phyloP scores from a whole-genome alignment of 2,329 filamentous ascomycete genomes.

The Verticillium albo-atrum region DNA sequence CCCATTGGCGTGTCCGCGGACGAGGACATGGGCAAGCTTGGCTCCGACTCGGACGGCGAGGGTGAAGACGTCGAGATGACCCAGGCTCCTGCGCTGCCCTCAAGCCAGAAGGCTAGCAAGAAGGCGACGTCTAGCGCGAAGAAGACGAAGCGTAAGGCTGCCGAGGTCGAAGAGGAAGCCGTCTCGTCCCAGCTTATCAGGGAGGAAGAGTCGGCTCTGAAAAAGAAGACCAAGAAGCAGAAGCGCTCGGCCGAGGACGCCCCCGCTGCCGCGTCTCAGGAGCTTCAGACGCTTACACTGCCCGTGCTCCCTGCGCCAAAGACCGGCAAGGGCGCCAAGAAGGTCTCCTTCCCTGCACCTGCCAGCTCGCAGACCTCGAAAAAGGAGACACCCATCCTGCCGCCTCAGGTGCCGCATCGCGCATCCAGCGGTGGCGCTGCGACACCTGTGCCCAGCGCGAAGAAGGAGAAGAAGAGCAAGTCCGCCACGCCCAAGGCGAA shows the following conservation, averaged over 20 bases:
- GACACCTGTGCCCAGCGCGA: constrained; percentile 5
- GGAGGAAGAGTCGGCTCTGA: constrained; percentile 27
- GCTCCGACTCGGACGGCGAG: constrained; percentile 30
- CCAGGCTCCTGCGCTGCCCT: constrained; percentile 25
- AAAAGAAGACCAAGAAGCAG: constrained; percentile 35
- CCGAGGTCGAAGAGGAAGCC: constrained; percentile 30
- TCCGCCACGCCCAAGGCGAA: constrained; percentile 15
- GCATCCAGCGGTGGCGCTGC: constrained; percentile 2
- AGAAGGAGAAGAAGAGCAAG: constrained; percentile 18
- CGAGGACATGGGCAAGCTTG: constrained; percentile 30
- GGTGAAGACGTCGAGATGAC: constrained; percentile 42
- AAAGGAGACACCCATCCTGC: constrained; percentile 20
- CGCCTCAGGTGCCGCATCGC: constrained; percentile 3
- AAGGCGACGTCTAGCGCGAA: constrained; percentile 27
- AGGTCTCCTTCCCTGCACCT: constrained; percentile 9
- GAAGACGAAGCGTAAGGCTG: constrained; percentile 22
- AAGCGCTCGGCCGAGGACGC: constrained; percentile 22
- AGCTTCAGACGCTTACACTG: constrained; percentile 17
- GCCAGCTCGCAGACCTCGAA: constrained; percentile 13
- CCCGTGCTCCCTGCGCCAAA: constrained; percentile 16
- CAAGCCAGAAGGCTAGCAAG: constrained; percentile 28
- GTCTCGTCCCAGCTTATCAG: constrained; percentile 28
- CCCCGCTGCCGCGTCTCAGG: constrained; percentile 8
- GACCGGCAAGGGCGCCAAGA: constrained; percentile 25
- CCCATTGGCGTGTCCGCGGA: constrained; percentile 53